Percentiles rank a stretch among this genome's conserved stretches.
These are phyloP conservation scores for Nidularia sp. DNA, from an alignment of 768 basidiomycete genomes.

Conservation along the genomic window DNA sequence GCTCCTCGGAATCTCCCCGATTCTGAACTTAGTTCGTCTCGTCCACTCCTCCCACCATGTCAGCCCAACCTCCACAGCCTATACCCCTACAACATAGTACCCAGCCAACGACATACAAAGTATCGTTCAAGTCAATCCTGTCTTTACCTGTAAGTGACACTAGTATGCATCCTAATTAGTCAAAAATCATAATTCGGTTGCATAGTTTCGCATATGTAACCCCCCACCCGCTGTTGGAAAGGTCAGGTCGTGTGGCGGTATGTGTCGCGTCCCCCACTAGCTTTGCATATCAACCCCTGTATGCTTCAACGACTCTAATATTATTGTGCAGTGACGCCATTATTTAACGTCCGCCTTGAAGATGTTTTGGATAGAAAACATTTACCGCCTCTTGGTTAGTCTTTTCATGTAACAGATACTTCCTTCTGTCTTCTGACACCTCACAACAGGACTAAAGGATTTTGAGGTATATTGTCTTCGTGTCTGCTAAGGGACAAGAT, in stretches of 20 bases:
- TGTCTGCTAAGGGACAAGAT: neutral
- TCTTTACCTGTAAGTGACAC: slow-evolving; percentile 29
- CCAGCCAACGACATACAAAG: slow-evolving; percentile 20
- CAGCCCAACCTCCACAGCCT: slow-evolving; percentile 4
- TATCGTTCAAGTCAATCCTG: slow-evolving; percentile 24
- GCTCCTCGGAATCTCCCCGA: no score
- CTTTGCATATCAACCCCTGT: no score
- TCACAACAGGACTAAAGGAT: slow-evolving; percentile 56
- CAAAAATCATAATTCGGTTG: slow-evolving; percentile 1
- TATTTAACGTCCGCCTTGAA: slow-evolving; percentile 64
- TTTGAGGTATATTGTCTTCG: slow-evolving; percentile 39
- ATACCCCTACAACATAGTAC: slow-evolving; percentile 5
- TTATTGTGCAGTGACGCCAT: slow-evolving; percentile 46
- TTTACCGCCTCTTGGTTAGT: slow-evolving; percentile 67
- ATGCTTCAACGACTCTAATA: neutral
- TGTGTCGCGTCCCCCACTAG: slow-evolving; percentile 3
- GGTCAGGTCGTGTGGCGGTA: slow-evolving; percentile 62
- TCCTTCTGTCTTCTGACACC: slow-evolving; percentile 1
- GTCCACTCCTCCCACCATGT: slow-evolving; percentile 2
- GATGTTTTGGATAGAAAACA: slow-evolving; percentile 76
- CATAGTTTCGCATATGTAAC: slow-evolving; percentile 55
- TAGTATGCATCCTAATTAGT: neutral
- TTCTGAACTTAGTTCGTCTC: neutral
- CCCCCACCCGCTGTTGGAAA: slow-evolving; percentile 66
- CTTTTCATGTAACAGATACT: neutral